Evolutionary conservation across 805 yeast species (phyloP), one percentile per base, ranked within the genome.

Genomic region (Kodamaea kaohsiungensis): DNA sequence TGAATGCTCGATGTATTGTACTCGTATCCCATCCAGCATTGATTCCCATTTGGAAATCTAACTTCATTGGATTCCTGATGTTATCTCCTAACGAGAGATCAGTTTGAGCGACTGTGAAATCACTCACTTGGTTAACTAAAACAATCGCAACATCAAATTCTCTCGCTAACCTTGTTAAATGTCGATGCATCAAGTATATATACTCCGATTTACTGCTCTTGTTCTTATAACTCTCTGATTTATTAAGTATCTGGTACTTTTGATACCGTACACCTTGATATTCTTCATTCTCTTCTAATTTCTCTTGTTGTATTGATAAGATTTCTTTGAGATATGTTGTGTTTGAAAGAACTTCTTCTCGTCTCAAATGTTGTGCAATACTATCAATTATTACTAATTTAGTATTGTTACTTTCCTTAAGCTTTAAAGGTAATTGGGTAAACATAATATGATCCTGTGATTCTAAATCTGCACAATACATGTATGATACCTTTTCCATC

Each of bases 301-400:
- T 48, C 2, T 48, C 48, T 25, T 64, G 67, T 52, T 65, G 71
- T 43, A 52, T 48, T 13, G 56, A 50, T 3, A 71, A 53, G 45
- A 78, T 67, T 16, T 70, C 70, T 39, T 62, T 62, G 22, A 71
- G 67, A 30, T 69, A 69, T 33, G 66, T 72, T 42, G 76, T 71
- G 43, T 70, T 76, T 19, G 84, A 64, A 38, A 57, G 58, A 9
- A 61, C 56, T 19, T 61, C 66, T 58, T 86, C 90, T 1, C 85
- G 85, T 54, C 96, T 73, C 33, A 91, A 67, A 66, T 88, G 96
- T 63, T 90, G 96, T 0, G 93, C 85, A 3, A 92, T 82, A 35
- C 96, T 88, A 68, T 93, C 98, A 8, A 92, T 75, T 1, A 91
- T 78, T 0, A 93, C 75, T 27, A 88, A 63, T 43, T 81, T 86